Percentiles rank a stretch among this genome's conserved stretches.
These are phyloP conservation scores for Tetraselmis striata DNA, from an alignment of 139 green algal species.

Conservation along the genomic window DNA sequence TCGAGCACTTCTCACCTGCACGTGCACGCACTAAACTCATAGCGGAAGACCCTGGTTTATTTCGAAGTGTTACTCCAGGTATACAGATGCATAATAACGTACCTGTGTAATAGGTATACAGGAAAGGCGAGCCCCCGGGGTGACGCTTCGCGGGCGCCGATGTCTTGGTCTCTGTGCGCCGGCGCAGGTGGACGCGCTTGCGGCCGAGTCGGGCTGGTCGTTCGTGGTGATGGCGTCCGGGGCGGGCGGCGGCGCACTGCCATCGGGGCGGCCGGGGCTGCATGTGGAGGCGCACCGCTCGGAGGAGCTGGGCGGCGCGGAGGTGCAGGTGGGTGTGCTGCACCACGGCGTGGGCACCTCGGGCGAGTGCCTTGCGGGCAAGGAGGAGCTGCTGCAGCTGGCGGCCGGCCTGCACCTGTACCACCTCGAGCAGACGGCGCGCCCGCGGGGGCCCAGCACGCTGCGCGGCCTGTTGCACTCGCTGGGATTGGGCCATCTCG, in stretches of 20 bases:
- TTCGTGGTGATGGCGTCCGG: neutral
- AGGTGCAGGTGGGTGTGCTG: neutral
- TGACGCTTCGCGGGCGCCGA: too few relatives aligned
- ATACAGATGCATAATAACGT: too few relatives aligned
- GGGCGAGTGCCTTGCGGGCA: neutral
- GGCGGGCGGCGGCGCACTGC: neutral
- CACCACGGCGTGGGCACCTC: neutral
- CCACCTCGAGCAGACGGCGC: neutral
- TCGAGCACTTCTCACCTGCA: too few relatives aligned
- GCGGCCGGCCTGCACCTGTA: neutral
- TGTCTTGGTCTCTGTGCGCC: too few relatives aligned
- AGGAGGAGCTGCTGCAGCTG: neutral
- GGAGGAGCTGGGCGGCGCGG: neutral
- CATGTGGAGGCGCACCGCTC: neutral
- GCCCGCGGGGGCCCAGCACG: too few relatives aligned
- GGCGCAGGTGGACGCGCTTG: neutral
- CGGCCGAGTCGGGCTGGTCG: neutral
- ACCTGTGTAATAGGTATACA: too few relatives aligned
- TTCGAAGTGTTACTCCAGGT: too few relatives aligned
- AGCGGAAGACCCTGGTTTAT: too few relatives aligned
- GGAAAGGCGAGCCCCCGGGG: too few relatives aligned
- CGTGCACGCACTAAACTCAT: too few relatives aligned
- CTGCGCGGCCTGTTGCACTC: too few relatives aligned
- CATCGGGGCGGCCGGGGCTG: neutral
- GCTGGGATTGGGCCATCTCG: too few relatives aligned